phyloP scores from a whole-genome alignment of 495 filamentous ascomycete species.

The Penicillium psychrofluorescens region DNA sequence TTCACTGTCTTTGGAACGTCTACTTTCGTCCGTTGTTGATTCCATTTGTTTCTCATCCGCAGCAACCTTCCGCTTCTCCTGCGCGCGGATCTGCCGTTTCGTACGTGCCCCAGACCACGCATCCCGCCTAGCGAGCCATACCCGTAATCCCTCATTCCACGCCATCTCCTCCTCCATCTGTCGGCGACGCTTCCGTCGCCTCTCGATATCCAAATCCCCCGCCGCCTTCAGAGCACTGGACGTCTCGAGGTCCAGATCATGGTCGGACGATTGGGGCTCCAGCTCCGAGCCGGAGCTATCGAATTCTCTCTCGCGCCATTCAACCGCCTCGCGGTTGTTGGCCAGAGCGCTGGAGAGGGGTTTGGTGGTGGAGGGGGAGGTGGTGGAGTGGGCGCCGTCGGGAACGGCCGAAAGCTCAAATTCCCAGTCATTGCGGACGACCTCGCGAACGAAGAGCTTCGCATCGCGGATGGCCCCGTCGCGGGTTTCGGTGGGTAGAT shows the following conservation, averaged over 20 bases:
- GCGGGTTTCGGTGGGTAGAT: constrained; percentile 26
- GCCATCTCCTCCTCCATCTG: constrained; percentile 63
- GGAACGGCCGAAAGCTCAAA: constrained; percentile 24
- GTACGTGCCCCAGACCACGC: constrained; percentile 76
- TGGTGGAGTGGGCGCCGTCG: constrained; percentile 12
- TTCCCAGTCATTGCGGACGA: constrained; percentile 38
- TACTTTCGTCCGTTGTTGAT: too few species aligned
- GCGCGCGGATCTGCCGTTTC: constrained; percentile 19
- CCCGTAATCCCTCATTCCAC: constrained; percentile 76
- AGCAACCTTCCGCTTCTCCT: constrained; percentile 7
- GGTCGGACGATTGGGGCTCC: constrained; percentile 26
- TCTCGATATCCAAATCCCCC: constrained; percentile 27
- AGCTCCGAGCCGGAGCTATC: constrained; percentile 38
- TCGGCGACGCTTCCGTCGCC: constrained; percentile 52
- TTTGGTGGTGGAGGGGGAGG: constrained; percentile 13
- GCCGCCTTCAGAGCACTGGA: constrained; percentile 1
- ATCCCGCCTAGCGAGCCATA: constrained; percentile 68
- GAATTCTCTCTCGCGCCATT: constrained; percentile 38
- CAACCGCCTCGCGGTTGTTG: constrained; percentile 21
- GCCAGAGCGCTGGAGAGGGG: constrained; percentile 10
- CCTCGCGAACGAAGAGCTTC: constrained; percentile 32
- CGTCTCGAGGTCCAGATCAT: constrained; percentile 7
- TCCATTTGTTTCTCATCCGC: neutral
- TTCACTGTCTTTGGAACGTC: neutral
- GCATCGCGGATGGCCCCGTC: constrained; percentile 37